phyloP scores from a whole-genome alignment of 768 basidiomycete species.

The Russula sp. region DNA sequence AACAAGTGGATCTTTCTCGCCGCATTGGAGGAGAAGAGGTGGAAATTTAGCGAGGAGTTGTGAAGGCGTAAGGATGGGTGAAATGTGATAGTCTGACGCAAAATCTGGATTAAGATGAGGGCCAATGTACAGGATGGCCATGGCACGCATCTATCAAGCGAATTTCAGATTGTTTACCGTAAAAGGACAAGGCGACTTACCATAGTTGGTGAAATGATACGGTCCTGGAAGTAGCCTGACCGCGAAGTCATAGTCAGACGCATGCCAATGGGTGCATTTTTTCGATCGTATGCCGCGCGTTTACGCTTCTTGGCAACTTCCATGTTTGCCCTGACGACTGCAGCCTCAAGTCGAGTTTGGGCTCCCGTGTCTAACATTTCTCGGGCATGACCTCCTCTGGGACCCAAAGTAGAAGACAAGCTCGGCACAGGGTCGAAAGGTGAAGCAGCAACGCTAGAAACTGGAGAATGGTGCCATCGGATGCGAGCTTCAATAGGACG shows the following conservation, averaged over 20 bases:
- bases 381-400: neutral
- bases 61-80: slow-evolving; percentile 85
- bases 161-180: slow-evolving; percentile 3
- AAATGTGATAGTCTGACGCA: slow-evolving; percentile 90
- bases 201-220: slow-evolving; percentile 94
- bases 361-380: slow-evolving; percentile 10
- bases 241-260: slow-evolving; percentile 92
- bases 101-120: slow-evolving; percentile 94
- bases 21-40: slow-evolving; percentile 88
- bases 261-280: slow-evolving; percentile 64
- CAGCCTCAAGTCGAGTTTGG: slow-evolving; percentile 19
- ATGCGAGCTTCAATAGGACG: slow-evolving; percentile 72
- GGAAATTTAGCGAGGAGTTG: slow-evolving; percentile 88
- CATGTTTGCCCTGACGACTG: slow-evolving; percentile 18
- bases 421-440: neutral
- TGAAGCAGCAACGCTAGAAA: neutral
- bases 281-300: slow-evolving; percentile 22
- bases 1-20: slow-evolving; percentile 90
- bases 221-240: slow-evolving; percentile 88
- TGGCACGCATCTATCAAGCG: slow-evolving; percentile 83
- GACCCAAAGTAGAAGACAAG: neutral
- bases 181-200: slow-evolving; percentile 42
- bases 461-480: slow-evolving; percentile 15
- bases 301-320: slow-evolving; percentile 21
- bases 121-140: slow-evolving; percentile 97